Evolutionary conservation across 768 basidiomycete genomes (phyloP), one percentile per base, ranked within the genome.

Genomic region (Kwoniella shandongensis): DNA sequence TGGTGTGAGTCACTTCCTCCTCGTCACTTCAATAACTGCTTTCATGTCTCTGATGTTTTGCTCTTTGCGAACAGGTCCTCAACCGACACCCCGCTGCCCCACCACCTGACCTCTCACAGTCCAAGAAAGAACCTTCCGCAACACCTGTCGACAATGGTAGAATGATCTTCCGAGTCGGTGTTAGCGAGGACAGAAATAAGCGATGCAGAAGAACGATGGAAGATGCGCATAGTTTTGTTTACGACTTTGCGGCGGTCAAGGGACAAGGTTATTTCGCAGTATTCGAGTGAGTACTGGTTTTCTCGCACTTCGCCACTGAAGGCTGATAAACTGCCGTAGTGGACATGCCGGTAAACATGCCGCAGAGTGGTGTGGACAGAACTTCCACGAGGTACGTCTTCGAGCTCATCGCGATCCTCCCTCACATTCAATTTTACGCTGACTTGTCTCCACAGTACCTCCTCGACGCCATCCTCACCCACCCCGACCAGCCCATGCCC

Each of bases 251-350:
- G 35, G 84, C 85, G 32, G 81, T 98, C 18, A 84, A 87, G 41
- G 96, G 96, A 0, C 96, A 99, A 75, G 96, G 93, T 7, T 98
- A 96, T 81, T 98, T 94, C 75, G 94, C 94, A 5, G 85, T 99
- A 42, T 99, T 98, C 69, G 96, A 99, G 75, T 76, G 55, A 63
- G 75, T 67, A 2, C 7, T n/a, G 10, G n/a, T 2, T 27, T 47
- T 48, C 17, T 27, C 17, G 11, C 26, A 10, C 17, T 44, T 40
- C 36, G 17, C n/a, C 36, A 18, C 22, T 27, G 11, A 20, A 36
- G 42, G 18, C 49, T 23, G 6, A 25, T 30, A 22, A 27, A n/a
- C n/a, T n/a, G n/a, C n/a, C n/a, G n/a, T 36, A 76, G 75, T 68
- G 96, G 96, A 2, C 96, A 99, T 75, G 96, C 96, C 0, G 96